Base-by-base conservation (phyloP, 306 rosid genomes). In the Oxytropis ochrocephala region DNA sequence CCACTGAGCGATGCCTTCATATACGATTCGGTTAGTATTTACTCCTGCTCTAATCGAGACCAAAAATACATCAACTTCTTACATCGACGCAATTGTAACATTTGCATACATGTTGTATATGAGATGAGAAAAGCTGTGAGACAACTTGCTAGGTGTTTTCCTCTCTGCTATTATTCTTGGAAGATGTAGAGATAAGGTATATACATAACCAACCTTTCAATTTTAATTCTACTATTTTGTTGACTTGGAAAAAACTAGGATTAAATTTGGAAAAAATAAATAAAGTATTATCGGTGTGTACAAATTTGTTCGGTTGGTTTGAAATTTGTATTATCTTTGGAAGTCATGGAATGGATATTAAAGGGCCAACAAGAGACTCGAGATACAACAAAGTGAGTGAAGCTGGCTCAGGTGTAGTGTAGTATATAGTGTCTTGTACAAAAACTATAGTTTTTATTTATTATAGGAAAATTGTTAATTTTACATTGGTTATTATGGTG, bases 131-230 rank as follows among this genome's bases (percentile, higher is more conserved):
- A 79, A 70, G 78, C 98, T 0, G 96, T 93, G 42, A 86, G 87
- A 69, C 82, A 77, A 29, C 86, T 93, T 0, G 98, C 98, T 0
- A 77, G 74, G 58, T 76, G 85, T 74, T 93, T 90, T 75, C 98
- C 98, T 4, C n/a, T 85, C 98, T 21, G 98, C 98, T 21, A 90
- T 93, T 64, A 96, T 93, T 33, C 88, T 78, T 12, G 98, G 98
- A 49, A 85, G 98, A 80, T 87, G 97, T 79, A 88, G 87, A 72
- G 96, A 87, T 50, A 93, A 88, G 91, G 98, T 91, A n/a, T n/a
- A n/a, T n/a, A n/a, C n/a, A 82, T 75, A 21, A 35, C 41, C 86
- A 79, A 77, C 69, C 56, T 74, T 73, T 46, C 43, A n/a, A n/a
- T n/a, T n/a, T n/a, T n/a, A n/a, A n/a, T n/a, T n/a, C n/a, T n/a